Base-by-base conservation (phyloP, 176 grass and related monocot species). In the Carex myosuroides region DNA sequence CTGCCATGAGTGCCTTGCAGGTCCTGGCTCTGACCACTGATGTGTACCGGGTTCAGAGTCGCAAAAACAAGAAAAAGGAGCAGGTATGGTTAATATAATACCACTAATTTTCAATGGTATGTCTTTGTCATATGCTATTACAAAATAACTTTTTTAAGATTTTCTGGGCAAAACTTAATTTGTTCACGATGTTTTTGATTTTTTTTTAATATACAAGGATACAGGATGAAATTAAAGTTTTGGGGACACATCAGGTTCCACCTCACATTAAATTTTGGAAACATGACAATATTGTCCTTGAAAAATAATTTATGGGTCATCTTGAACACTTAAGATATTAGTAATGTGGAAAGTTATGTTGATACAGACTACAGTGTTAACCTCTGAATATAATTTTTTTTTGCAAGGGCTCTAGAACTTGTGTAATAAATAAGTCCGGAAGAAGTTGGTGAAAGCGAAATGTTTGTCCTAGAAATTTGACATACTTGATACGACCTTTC, bases 1-100 rank as follows among this genome's bases (percentile, higher is more conserved):
- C 96, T 81, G 96, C 96, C 81, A 92, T 95, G 78, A 99, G 96
- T 86, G 93, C 96, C 80, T 93, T 95, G 93, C 96, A 99, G 85
- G 96, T 99, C 82, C 84, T 99, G 84, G 92, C 91, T 35, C 86
- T 93, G 88, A 95, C 93, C 22, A 94, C 96, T 59, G 87, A 83
- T 86, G 96, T 93, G 82, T 99, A 95, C 50, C 96, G 91, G 90
- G 96, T 94, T 42, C 96, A 99, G 90, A 99, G 93, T 85, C 89
- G 91, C 70, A 95, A 90, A 87, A 91, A 87, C 60, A 81, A 55
- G 68, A 88, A 82, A 64, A 86, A 61, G 21, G 72, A 77, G 44
- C 70, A 83, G 78, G 73, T 80, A 64, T 78, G 2, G 5, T 77
- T 30, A 42, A 64, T 61, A 39, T 32, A 33, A 10, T 48, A 79